A percentile compares a stretch with the other conserved stretches of the same genome.
phyloP scores from a whole-genome alignment of 805 yeast species.

The Nakazawaea pomicola region DNA sequence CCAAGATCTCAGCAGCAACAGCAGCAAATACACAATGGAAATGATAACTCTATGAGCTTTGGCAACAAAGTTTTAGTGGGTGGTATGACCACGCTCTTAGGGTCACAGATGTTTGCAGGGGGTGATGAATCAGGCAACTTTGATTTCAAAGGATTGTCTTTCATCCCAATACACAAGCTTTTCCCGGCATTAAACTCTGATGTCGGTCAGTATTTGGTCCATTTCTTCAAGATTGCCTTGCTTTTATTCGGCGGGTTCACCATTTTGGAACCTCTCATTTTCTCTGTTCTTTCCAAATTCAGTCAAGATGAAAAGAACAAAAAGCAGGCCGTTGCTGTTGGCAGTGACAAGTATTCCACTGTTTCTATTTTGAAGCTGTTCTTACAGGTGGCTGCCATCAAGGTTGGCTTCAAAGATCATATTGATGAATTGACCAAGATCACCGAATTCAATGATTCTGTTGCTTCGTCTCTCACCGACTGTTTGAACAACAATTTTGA shows the following conservation, averaged over 20 bases:
- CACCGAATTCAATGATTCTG: background rate
- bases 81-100: conserved; percentile 29
- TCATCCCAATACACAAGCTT: conserved; percentile 19
- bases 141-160: conserved; percentile 22
- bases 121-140: conserved; percentile 3
- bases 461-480: background rate
- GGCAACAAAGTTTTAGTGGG: conserved; percentile 26
- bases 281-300: conserved; percentile 1
- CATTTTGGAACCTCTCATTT: conserved; percentile 16
- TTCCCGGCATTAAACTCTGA: conserved; percentile 21
- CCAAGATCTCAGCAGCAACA: conserved; percentile 2
- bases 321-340: background rate
- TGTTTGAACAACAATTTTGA: background rate
- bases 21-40: background rate
- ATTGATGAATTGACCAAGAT: conserved; percentile 3
- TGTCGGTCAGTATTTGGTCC: conserved; percentile 12
- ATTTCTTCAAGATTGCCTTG: conserved; percentile 15
- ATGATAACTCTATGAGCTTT: conserved; percentile 15
- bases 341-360: background rate
- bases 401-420: conserved; percentile 4
- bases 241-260: conserved; percentile 19
- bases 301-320: background rate
- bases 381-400: background rate
- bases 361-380: background rate
- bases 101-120: conserved; percentile 24